Conservation (phyloP, 2,329 filamentous ascomycete genomes). For the Clarireedia homoeocarpa region DNA sequence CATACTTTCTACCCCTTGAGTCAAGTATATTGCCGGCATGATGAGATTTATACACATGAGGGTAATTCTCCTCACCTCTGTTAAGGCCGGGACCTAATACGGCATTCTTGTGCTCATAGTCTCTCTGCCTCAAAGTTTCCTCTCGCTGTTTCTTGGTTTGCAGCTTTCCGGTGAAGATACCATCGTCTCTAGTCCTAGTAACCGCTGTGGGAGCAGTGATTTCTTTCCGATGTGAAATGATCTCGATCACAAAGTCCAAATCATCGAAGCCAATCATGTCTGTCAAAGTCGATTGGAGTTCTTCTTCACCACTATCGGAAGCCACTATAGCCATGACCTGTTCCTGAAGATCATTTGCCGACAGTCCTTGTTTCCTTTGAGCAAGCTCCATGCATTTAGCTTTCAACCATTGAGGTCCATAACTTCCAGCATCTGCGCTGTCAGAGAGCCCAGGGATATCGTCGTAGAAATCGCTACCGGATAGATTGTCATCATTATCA, state of each 20-base stretch:
- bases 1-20: slow-evolving; percentile 72
- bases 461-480: slow-evolving; percentile 57
- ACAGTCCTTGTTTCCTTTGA: slow-evolving; percentile 55
- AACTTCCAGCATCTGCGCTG: slow-evolving; percentile 29
- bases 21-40: slow-evolving; percentile 81
- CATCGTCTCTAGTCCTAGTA: slow-evolving; percentile 31
- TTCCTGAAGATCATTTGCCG: slow-evolving; percentile 61
- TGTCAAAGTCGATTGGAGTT: slow-evolving; percentile 82
- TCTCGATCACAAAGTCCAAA: slow-evolving; percentile 82
- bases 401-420: slow-evolving; percentile 63
- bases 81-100: slow-evolving; percentile 62
- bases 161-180: slow-evolving; percentile 44
- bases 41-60: slow-evolving; percentile 84
- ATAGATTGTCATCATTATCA: slow-evolving; percentile 58
- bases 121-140: slow-evolving; percentile 65
- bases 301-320: slow-evolving; percentile 64
- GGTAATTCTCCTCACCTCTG: slow-evolving; percentile 68
- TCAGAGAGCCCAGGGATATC: slow-evolving; percentile 28
- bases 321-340: slow-evolving; percentile 70
- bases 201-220: slow-evolving; percentile 45
- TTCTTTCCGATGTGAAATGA: slow-evolving; percentile 70
- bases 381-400: slow-evolving; percentile 62
- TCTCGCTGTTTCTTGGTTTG: slow-evolving; percentile 72
- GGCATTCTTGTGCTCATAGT: slow-evolving; percentile 76
- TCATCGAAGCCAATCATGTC: slow-evolving; percentile 92